Percentiles rank a stretch among this genome's conserved stretches.
phyloP scores from a whole-genome alignment of 1,284 basidiomycete genomes.

The Ceratobasidium sp. region DNA sequence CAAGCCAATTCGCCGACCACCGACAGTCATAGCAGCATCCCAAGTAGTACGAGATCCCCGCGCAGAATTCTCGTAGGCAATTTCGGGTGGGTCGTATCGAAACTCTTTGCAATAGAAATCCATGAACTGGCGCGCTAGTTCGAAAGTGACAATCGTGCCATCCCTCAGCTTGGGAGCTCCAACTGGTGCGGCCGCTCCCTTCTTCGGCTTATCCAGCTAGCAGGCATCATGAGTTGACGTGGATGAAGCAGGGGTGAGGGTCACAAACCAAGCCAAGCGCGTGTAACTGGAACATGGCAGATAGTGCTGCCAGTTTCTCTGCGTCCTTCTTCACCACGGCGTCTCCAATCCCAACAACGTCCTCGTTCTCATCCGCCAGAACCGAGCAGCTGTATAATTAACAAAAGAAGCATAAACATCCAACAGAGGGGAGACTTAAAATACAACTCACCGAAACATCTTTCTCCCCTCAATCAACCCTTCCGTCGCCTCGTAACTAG shows the following conservation, averaged over 20 bases:
- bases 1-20: conserved; percentile 83
- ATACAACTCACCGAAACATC: conserved; percentile 25
- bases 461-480: conserved; percentile 20
- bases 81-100: conserved; percentile 83
- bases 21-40: conserved; percentile 88
- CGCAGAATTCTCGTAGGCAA: conserved; percentile 66
- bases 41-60: conserved; percentile 63
- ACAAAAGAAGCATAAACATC: not conserved
- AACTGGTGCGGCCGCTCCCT: conserved; percentile 46
- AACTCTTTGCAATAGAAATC: conserved; percentile 93
- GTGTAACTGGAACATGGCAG: conserved; percentile 77
- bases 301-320: conserved; percentile 80
- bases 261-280: conserved; percentile 67
- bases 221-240: not conserved
- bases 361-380: conserved; percentile 30
- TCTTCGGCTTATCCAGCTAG: conserved; percentile 45
- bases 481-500: conserved; percentile 28
- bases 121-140: conserved; percentile 90
- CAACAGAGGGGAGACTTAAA: not conserved
- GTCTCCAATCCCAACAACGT: conserved; percentile 71
- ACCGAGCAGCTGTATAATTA: conserved; percentile 37
- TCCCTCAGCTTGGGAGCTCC: conserved; percentile 69
- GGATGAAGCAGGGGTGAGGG: not conserved
- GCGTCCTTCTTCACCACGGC: conserved; percentile 75
- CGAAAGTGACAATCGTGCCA: conserved; percentile 75